These are phyloP conservation scores for Aspergillus quadricinctus DNA, from an alignment of 2,329 filamentous ascomycete genomes.

Conservation along the genomic window DNA sequence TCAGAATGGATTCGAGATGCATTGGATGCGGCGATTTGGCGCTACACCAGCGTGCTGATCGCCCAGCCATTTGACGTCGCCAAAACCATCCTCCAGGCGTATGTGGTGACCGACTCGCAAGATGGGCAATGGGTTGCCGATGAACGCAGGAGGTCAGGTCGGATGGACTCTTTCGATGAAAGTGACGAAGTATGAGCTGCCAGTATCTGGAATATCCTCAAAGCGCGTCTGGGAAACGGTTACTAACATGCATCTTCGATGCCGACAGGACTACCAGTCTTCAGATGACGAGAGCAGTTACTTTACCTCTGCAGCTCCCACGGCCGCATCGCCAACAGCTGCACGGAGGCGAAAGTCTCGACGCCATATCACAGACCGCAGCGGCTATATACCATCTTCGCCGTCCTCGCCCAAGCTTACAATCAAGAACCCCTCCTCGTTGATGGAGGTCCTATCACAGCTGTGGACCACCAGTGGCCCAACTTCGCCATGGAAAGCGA, in stretches of 20 bases:
- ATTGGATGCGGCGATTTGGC: constrained; percentile 82
- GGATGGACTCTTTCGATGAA: constrained; percentile 30
- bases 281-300: constrained; percentile 77
- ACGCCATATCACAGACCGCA: constrained; percentile 43
- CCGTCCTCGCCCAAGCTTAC: constrained; percentile 49
- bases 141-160: constrained; percentile 24
- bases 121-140: constrained; percentile 27
- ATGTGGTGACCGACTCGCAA: constrained; percentile 44
- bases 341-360: constrained; percentile 35
- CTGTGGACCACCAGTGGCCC: constrained; percentile 85
- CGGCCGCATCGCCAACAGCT: constrained; percentile 39
- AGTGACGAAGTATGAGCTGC: constrained; percentile 29
- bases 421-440: constrained; percentile 70
- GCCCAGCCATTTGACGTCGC: constrained; percentile 96
- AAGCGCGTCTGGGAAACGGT: neutral
- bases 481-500: constrained; percentile 90
- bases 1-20: constrained; percentile 71
- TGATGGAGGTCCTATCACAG: constrained; percentile 81
- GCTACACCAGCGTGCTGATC: constrained; percentile 83
- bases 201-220: neutral
- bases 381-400: constrained; percentile 41
- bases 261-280: constrained; percentile 36
- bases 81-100: constrained; percentile 85
- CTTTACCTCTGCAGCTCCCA: constrained; percentile 63
- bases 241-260: neutral